A percentile compares a stretch with the other conserved stretches of the same genome.
phyloP scores from a whole-genome alignment of 2,329 filamentous ascomycete genomes.

The Ophiosphaerella korrae region DNA sequence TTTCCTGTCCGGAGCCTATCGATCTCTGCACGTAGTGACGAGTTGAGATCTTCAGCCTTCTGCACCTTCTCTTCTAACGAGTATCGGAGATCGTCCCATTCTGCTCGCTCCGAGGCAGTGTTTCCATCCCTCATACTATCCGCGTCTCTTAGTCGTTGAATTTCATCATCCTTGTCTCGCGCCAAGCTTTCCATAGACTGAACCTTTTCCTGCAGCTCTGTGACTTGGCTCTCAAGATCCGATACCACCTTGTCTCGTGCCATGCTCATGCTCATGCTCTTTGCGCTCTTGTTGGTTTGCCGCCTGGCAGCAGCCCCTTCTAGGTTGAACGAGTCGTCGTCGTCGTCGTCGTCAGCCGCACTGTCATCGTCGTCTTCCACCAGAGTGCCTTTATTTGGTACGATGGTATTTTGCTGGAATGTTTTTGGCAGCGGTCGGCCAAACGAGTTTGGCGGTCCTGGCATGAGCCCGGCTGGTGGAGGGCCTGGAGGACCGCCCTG shows the following conservation, averaged over 20 bases:
- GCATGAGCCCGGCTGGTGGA: constrained; percentile 40
- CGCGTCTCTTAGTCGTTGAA: constrained; percentile 63
- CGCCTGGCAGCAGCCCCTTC: constrained; percentile 52
- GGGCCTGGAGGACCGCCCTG: constrained; percentile 50
- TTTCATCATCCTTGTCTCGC: constrained; percentile 72
- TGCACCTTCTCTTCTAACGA: constrained; percentile 75
- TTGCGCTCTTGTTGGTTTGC: constrained; percentile 52
- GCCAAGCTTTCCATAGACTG: constrained; percentile 71
- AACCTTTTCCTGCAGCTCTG: constrained; percentile 74
- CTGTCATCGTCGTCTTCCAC: constrained; percentile 78
- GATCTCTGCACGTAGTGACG: constrained; percentile 78
- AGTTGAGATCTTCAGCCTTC: constrained; percentile 77
- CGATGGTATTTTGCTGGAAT: constrained; percentile 93
- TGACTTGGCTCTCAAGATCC: constrained; percentile 80
- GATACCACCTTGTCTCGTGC: constrained; percentile 58
- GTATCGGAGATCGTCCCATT: constrained; percentile 69
- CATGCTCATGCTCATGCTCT: constrained; percentile 40
- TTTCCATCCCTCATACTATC: constrained; percentile 60
- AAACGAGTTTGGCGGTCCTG: constrained; percentile 60
- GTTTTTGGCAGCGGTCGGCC: constrained; percentile 83
- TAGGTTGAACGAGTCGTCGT: constrained; percentile 66
- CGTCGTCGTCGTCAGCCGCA: constrained; percentile 57
- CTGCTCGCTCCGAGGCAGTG: constrained; percentile 67
- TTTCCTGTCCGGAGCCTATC: constrained; percentile 74
- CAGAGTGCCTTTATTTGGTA: constrained; percentile 97